Evolutionary conservation across 805 yeast species (phyloP).

Genomic region (Lipomyces starkeyi): DNA sequence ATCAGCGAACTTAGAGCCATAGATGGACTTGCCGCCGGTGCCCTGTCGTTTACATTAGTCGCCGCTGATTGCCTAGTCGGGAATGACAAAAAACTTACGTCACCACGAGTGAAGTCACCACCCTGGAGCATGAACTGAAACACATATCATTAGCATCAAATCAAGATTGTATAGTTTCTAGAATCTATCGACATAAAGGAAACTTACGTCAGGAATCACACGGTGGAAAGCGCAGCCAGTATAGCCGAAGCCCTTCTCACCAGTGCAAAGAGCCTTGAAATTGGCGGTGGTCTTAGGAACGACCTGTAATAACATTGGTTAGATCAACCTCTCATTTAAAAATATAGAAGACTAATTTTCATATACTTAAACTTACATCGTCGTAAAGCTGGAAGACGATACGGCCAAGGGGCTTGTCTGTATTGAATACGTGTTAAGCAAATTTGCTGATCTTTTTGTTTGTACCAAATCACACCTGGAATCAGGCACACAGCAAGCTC

Average conservation of each 20-base stretch:
- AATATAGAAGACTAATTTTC: not conserved
- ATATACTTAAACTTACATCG: constrained; percentile 61
- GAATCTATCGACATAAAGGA: not conserved
- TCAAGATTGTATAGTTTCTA: not conserved
- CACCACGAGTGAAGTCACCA: constrained; percentile 83
- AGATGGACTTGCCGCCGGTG: constrained; percentile 87
- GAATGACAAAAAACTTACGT: constrained; percentile 43
- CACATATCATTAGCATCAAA: constrained; percentile 40
- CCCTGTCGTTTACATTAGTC: constrained; percentile 52
- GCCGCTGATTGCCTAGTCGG: not conserved
- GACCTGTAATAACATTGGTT: constrained; percentile 56
- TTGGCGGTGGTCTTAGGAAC: constrained; percentile 90
- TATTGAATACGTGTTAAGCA: not conserved
- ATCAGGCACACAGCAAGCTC: not conserved
- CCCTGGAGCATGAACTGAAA: constrained; percentile 96
- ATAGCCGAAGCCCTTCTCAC: constrained; percentile 73
- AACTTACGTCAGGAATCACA: constrained; percentile 54
- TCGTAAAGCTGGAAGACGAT: constrained; percentile 85
- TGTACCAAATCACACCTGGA: not conserved
- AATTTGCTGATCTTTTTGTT: not conserved
- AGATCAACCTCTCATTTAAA: constrained; percentile 43
- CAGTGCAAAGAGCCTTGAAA: constrained; percentile 86
- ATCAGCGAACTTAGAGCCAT: constrained; percentile 74
- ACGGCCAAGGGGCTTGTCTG: constrained; percentile 74
- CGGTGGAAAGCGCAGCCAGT: constrained; percentile 89